phyloP scores from a whole-genome alignment of 225 moss, liverwort and hornwort species.

The Sphagnum contortum region DNA sequence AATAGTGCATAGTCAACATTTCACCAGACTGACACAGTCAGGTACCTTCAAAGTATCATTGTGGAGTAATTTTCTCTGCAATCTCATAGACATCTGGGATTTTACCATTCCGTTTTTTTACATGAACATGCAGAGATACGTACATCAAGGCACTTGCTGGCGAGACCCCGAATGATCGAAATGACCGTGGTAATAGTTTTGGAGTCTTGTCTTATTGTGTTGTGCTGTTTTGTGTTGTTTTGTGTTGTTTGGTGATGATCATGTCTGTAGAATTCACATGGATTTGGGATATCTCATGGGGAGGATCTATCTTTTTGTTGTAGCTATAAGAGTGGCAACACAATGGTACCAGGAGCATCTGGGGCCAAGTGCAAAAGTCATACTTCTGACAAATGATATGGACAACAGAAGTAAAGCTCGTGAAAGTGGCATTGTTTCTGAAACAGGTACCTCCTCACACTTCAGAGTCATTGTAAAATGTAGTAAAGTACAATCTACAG shows the following conservation, averaged over 20 bases:
- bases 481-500: neutral
- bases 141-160: conserved; percentile 64
- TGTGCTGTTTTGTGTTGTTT: no score
- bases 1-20: neutral
- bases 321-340: conserved; percentile 95
- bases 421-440: conserved; percentile 71
- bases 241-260: no score
- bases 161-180: conserved; percentile 93
- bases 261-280: no score
- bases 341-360: conserved; percentile 83
- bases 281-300: no score
- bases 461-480: neutral
- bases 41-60: no score
- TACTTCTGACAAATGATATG: conserved; percentile 84
- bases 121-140: conserved; percentile 55
- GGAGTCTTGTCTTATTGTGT: no score
- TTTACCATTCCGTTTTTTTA: neutral
- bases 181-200: conserved; percentile 64
- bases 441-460: conserved; percentile 44
- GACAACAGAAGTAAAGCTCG: conserved; percentile 81
- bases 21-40: no score
- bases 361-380: conserved; percentile 51
- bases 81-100: no score
- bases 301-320: conserved; percentile 4
- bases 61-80: no score